Conservation (phyloP, 2,329 filamentous ascomycete species). For the Didymella keratinophila region DNA sequence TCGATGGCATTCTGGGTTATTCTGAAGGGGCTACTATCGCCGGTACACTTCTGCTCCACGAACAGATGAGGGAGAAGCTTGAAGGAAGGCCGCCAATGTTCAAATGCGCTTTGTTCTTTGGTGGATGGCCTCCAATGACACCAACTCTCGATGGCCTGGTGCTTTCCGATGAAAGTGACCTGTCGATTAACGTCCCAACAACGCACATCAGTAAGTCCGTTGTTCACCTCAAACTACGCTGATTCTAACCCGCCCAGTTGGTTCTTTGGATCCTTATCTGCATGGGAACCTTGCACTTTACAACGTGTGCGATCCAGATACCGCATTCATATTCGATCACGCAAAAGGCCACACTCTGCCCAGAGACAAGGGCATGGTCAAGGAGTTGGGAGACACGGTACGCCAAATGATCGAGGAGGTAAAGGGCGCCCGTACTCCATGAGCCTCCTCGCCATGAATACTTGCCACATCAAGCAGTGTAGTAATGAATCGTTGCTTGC, state of each 20-base stretch:
- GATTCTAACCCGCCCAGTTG: constrained; percentile 24
- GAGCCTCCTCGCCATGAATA: neutral
- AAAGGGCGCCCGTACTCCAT: constrained; percentile 13
- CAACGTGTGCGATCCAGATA: constrained; percentile 68
- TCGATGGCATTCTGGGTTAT: constrained; percentile 67
- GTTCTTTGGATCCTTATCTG: constrained; percentile 64
- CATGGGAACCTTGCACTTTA: constrained; percentile 68
- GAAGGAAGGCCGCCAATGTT: constrained; percentile 37
- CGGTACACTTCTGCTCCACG: constrained; percentile 49
- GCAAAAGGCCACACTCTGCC: constrained; percentile 71
- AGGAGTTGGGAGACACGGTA: constrained; percentile 42
- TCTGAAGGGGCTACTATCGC: constrained; percentile 67
- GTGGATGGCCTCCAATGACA: constrained; percentile 55
- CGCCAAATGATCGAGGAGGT: constrained; percentile 38
- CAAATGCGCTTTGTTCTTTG: constrained; percentile 60
- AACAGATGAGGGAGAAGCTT: constrained; percentile 28
- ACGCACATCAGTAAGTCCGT: constrained; percentile 46
- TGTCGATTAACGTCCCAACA: constrained; percentile 52
- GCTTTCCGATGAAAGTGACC: constrained; percentile 53
- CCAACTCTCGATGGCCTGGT: constrained; percentile 42
- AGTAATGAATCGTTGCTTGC: neutral
- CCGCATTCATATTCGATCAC: constrained; percentile 68
- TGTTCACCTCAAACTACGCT: neutral
- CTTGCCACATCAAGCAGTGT: too few species aligned
- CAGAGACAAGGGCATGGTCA: constrained; percentile 40